Percentiles rank a stretch among this genome's conserved stretches.
phyloP scores from a whole-genome alignment of 768 basidiomycete species.

The Boletus bicolor region DNA sequence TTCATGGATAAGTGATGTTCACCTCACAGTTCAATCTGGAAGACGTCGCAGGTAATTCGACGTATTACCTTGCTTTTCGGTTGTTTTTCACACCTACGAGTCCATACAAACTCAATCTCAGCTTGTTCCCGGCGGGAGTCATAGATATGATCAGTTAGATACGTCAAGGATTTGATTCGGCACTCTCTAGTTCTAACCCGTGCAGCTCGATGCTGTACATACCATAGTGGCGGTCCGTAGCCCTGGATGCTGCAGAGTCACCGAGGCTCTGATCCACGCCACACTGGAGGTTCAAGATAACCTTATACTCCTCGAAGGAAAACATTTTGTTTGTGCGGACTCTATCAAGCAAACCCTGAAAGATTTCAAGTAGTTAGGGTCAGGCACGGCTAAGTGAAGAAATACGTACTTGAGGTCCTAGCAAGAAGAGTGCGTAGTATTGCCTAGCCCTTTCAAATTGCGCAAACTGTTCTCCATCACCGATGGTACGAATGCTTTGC shows the following conservation, averaged over 20 bases:
- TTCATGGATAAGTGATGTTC: constrained; percentile 32
- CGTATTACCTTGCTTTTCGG: neutral
- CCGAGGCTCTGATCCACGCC: constrained; percentile 66
- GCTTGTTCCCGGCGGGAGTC: neutral
- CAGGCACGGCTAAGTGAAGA: neutral
- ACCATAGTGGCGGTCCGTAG: constrained; percentile 71
- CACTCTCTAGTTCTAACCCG: constrained; percentile 61
- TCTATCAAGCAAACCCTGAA: constrained; percentile 72
- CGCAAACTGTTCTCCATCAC: constrained; percentile 53
- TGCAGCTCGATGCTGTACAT: constrained; percentile 91
- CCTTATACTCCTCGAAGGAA: constrained; percentile 90
- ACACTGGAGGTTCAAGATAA: constrained; percentile 86
- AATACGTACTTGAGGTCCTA: constrained; percentile 65
- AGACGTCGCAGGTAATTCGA: constrained; percentile 1
- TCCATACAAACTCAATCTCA: neutral
- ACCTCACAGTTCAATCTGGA: neutral
- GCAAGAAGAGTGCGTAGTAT: constrained; percentile 78
- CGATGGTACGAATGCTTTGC: constrained; percentile 81
- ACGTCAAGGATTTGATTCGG: constrained; percentile 34
- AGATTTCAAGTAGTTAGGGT: neutral
- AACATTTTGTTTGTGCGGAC: constrained; percentile 64
- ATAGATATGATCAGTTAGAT: constrained; percentile 16
- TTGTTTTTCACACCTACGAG: neutral
- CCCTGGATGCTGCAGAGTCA: constrained; percentile 48
- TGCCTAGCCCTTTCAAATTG: constrained; percentile 74